Percentiles rank a stretch among this genome's conserved stretches.
Conservation (phyloP, 2,329 filamentous ascomycete genomes). For the Aquanectria penicillioides region DNA sequence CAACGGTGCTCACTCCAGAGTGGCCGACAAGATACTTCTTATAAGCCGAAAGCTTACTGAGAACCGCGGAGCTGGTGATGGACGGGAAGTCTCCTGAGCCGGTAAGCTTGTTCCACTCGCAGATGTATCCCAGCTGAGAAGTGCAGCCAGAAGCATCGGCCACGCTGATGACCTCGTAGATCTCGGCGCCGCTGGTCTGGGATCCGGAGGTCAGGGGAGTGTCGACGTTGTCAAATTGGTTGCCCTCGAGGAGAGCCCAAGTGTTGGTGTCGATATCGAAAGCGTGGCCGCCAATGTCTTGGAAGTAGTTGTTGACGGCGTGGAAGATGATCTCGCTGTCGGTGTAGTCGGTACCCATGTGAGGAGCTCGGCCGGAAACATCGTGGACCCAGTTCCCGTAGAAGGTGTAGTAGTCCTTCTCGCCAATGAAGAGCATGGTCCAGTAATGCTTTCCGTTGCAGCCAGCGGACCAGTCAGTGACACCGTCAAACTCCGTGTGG, state of each 20-base stretch:
- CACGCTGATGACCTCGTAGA: slow-evolving; percentile 38
- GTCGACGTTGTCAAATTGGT: slow-evolving; percentile 64
- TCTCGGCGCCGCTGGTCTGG: slow-evolving; percentile 29
- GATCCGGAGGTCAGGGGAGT: slow-evolving; percentile 41
- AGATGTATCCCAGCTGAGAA: not conserved
- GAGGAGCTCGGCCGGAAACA: slow-evolving; percentile 64
- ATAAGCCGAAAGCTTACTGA: slow-evolving; percentile 10
- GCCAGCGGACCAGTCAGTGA: slow-evolving; percentile 61
- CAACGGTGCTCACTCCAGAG: slow-evolving; percentile 9
- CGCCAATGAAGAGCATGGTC: slow-evolving; percentile 63
- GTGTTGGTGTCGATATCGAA: slow-evolving; percentile 58
- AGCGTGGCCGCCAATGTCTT: slow-evolving; percentile 60
- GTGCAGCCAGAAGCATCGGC: slow-evolving; percentile 23
- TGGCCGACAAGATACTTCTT: slow-evolving; percentile 16
- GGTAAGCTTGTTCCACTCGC: slow-evolving; percentile 5
- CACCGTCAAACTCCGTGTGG: slow-evolving; percentile 67
- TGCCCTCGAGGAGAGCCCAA: slow-evolving; percentile 63
- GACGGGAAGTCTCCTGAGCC: slow-evolving; percentile 14
- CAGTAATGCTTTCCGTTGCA: slow-evolving; percentile 70
- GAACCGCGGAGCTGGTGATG: slow-evolving; percentile 11
- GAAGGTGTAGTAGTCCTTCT: slow-evolving; percentile 51
- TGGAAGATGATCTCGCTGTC: slow-evolving; percentile 59
- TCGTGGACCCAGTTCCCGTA: slow-evolving; percentile 69
- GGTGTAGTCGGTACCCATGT: slow-evolving; percentile 55
- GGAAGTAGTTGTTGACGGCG: slow-evolving; percentile 70